Conservation (phyloP, 805 yeast genomes). For the Ogataea nakhonphanomensis region DNA sequence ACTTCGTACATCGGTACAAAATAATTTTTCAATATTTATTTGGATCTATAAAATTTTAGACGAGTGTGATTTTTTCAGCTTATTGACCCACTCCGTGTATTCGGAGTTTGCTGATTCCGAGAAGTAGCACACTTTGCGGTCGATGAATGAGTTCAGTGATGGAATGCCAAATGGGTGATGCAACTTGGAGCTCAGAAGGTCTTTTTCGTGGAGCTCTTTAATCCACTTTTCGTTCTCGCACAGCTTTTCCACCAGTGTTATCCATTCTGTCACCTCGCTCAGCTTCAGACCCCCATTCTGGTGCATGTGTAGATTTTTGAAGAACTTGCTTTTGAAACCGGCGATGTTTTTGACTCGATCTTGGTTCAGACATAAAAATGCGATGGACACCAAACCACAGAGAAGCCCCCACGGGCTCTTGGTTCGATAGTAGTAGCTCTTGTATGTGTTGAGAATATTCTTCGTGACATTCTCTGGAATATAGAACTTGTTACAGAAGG, state of each 20-base stretch:
- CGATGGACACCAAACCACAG: slow-evolving; percentile 62
- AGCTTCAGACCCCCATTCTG: slow-evolving; percentile 53
- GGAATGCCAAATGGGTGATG: slow-evolving; percentile 28
- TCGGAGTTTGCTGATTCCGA: slow-evolving; percentile 32
- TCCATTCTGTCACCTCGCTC: slow-evolving; percentile 50
- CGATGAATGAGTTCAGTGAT: slow-evolving; percentile 22
- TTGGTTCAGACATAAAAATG: slow-evolving; percentile 53
- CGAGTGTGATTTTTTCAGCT: slow-evolving; percentile 26
- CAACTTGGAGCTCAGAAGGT: slow-evolving; percentile 36
- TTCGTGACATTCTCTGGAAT: slow-evolving; percentile 53
- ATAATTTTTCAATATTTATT: not conserved
- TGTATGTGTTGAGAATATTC: slow-evolving; percentile 47
- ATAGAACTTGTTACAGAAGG: slow-evolving; percentile 61
- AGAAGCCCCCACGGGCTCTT: slow-evolving; percentile 66
- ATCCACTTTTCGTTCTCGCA: slow-evolving; percentile 63
- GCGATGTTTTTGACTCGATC: slow-evolving; percentile 42
- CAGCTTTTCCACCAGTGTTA: slow-evolving; percentile 49
- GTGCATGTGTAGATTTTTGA: slow-evolving; percentile 47
- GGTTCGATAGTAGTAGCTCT: slow-evolving; percentile 48
- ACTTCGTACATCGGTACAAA: slow-evolving; percentile 3
- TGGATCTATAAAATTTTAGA: slow-evolving; percentile 3
- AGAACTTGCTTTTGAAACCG: slow-evolving; percentile 46
- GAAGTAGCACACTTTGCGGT: slow-evolving; percentile 24
- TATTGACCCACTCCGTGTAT: slow-evolving; percentile 32
- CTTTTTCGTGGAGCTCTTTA: slow-evolving; percentile 37